Evolutionary conservation across 1,284 basidiomycete species (phyloP).

Genomic region (Puccinia triticina): DNA sequence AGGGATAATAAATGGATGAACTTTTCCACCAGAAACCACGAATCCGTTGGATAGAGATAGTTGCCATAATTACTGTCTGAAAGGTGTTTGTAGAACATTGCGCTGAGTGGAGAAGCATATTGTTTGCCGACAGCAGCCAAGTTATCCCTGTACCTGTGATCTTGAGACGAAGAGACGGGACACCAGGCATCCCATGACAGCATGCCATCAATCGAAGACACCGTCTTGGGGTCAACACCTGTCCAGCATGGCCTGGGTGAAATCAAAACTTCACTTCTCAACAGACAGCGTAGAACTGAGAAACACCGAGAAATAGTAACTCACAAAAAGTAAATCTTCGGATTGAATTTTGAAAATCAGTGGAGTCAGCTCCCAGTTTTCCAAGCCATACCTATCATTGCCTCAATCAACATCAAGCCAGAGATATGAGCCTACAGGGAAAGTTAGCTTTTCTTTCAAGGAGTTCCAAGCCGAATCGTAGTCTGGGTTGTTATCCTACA

Average conservation of each 20-base stretch:
- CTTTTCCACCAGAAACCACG: constrained; percentile 21
- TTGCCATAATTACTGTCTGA: neutral
- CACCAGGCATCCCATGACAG: constrained; percentile 47
- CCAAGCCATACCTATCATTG: neutral
- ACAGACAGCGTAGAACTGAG: neutral
- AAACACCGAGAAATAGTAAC: neutral
- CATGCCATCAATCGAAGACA: constrained; percentile 25
- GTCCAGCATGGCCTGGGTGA: constrained; percentile 39
- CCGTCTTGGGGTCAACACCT: constrained; percentile 10
- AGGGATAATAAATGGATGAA: constrained; percentile 12
- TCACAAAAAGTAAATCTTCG: constrained; percentile 46
- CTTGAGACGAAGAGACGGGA: constrained; percentile 12
- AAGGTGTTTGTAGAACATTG: constrained; percentile 46
- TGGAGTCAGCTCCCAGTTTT: neutral
- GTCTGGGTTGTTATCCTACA: constrained; percentile 46
- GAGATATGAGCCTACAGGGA: constrained; percentile 15
- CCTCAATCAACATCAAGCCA: neutral
- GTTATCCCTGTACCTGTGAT: neutral
- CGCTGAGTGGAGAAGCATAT: constrained; percentile 44
- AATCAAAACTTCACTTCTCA: neutral
- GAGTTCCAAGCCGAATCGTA: constrained; percentile 29
- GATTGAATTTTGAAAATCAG: neutral
- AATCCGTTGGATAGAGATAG: constrained; percentile 24
- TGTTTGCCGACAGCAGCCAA: constrained; percentile 23
- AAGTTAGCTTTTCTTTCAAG: constrained; percentile 23